Evolutionary conservation across 768 basidiomycete species (phyloP).

Genomic region (Suillus subluteus): DNA sequence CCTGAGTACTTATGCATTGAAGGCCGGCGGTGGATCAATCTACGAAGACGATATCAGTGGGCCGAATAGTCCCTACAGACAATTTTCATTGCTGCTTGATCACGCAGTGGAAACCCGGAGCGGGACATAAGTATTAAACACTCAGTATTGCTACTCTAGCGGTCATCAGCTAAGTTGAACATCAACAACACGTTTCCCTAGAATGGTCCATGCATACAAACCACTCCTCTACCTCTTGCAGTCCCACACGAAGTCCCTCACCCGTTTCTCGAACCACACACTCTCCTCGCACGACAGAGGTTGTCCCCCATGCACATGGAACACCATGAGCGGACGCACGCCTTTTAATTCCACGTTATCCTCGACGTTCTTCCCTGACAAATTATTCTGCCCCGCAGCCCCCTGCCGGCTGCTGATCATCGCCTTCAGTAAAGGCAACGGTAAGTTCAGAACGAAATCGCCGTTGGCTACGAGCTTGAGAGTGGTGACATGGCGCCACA

Average conservation of each 20-base stretch:
- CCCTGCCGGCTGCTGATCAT: neutral
- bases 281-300: neutral
- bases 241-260: neutral
- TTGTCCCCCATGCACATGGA: constrained; percentile 9
- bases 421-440: neutral
- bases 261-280: neutral
- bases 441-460: neutral
- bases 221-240: neutral
- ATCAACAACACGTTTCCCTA: neutral
- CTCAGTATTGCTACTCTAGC: neutral
- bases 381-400: neutral
- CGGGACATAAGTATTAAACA: neutral
- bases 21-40: neutral
- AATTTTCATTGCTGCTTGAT: neutral
- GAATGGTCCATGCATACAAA: neutral
- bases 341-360: neutral
- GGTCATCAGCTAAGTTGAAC: neutral
- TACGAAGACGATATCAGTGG: neutral
- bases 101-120: neutral
- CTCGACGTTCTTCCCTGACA: neutral
- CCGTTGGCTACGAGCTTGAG: neutral
- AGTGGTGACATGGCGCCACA: neutral
- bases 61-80: neutral
- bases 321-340: constrained; percentile 24
- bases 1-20: neutral